Conservation (phyloP, 768 basidiomycete genomes). For the Hortiboletus campestris region DNA sequence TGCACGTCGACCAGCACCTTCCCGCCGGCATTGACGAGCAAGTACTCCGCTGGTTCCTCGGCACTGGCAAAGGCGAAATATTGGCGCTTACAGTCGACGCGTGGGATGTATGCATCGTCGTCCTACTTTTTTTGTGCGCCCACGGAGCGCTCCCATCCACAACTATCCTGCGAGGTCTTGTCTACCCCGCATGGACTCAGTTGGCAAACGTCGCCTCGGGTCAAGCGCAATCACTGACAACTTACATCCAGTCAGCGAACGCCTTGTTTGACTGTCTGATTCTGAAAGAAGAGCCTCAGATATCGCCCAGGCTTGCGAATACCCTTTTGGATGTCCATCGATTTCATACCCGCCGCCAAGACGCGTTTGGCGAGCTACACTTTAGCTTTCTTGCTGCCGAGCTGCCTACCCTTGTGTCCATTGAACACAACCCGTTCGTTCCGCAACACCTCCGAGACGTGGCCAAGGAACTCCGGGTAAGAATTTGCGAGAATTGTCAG, state of each 20-base stretch:
- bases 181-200: conserved; percentile 76
- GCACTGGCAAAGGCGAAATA: conserved; percentile 64
- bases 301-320: conserved; percentile 36
- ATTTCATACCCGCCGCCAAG: conserved; percentile 64
- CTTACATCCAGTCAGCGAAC: conserved; percentile 63
- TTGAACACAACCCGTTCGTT: conserved; percentile 62
- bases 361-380: conserved; percentile 64
- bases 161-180: conserved; percentile 67
- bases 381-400: conserved; percentile 60
- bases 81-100: conserved; percentile 54
- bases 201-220: conserved; percentile 42
- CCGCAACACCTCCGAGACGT: conserved; percentile 48
- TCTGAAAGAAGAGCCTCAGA: conserved; percentile 49
- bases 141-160: conserved; percentile 70
- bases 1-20: conserved; percentile 75
- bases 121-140: conserved; percentile 62
- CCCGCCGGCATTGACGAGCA: conserved; percentile 68
- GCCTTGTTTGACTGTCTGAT: conserved; percentile 59
- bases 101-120: conserved; percentile 64
- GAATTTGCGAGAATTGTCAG: conserved; percentile 59
- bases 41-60: conserved; percentile 70
- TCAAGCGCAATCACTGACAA: conserved; percentile 42
- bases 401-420: conserved; percentile 66
- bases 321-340: conserved; percentile 67
- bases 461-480: conserved; percentile 51